These are phyloP conservation scores for Naganishia cerealis DNA, from an alignment of 1,284 basidiomycete species.

Conservation along the genomic window DNA sequence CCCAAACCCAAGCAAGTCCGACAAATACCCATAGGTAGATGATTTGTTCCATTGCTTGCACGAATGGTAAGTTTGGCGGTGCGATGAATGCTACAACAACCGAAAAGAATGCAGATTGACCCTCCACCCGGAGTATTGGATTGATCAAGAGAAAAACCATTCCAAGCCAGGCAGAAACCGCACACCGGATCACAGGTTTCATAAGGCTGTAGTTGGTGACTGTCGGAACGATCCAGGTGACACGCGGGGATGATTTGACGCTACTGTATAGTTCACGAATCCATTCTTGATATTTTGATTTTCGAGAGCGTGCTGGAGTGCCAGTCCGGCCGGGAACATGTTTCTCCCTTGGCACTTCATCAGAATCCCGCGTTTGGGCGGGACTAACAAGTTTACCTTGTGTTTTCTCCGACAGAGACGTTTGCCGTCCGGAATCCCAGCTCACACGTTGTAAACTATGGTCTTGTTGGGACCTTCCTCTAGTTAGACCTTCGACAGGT, in stretches of 20 bases:
- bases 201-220: conserved; percentile 40
- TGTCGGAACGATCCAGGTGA: conserved; percentile 48
- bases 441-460: neutral
- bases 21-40: conserved; percentile 50
- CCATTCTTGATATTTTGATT: neutral
- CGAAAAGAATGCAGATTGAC: conserved; percentile 42
- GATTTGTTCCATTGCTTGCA: conserved; percentile 48
- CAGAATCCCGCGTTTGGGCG: neutral
- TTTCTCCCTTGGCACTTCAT: neutral
- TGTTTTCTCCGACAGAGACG: neutral
- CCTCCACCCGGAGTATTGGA: conserved; percentile 42
- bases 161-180: conserved; percentile 50
- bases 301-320: neutral
- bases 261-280: neutral
- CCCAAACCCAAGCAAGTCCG: conserved; percentile 50
- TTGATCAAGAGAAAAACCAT: conserved; percentile 47
- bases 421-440: neutral
- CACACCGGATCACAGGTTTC: conserved; percentile 48
- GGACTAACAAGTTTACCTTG: neutral
- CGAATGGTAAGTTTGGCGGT: conserved; percentile 43
- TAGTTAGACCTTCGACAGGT: neutral
- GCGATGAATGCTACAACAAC: conserved; percentile 45
- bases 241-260: conserved; percentile 25
- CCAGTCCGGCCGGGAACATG: neutral
- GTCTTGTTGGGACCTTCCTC: neutral